Base-by-base conservation (phyloP, 768 basidiomycete species). In the Boletus tomentosulus region DNA sequence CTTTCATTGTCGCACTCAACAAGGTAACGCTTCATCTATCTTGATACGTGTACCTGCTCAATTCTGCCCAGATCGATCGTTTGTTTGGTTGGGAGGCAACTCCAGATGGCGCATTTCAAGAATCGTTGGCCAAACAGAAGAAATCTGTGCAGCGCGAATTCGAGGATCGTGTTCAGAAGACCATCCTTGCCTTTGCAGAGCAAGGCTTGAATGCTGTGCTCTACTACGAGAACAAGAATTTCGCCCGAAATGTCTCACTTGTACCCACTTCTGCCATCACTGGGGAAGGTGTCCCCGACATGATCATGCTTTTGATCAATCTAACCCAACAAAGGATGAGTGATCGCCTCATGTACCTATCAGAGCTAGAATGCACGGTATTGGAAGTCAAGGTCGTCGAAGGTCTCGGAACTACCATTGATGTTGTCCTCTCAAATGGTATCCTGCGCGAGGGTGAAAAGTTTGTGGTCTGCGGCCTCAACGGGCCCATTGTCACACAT, bases 371-470 rank as follows among this genome's bases (percentile, higher is more conserved):
- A 73, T 98, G 96, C 71, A 99, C 97, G 6, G 92, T 99, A 11
- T 82, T 99, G 54, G 97, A 98, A 71, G 97, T 98, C 69, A 99
- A 99, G 79, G 91, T 98, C 57, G 84, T 98, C 61, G 97, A 99
- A 73, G 97, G 97, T 64, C 78, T 98, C 46, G 97, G 97, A 30
- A 98, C 95, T 28, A 98, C 97, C 0, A 92, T 98, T 63, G 96
- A 98, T 74, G 93, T 98, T 19, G 85, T 98, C 28, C 77, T 98
- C 53, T 93, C 92, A 13, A 99, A 99, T 64, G 97, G 97, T 64
- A 85, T 92, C 57, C 74, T 98, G 64, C 82, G 73, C 50, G 97
- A 99, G 71, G 86, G 94, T 12, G 97, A 98, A 71, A 87, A 77
- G 67, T 95, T 99, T 57, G 93, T 99, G 8, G 79, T 99, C 28